A percentile compares a stretch with the other conserved stretches of the same genome.
phyloP scores from a whole-genome alignment of 2,329 filamentous ascomycete genomes.

The Fusarium coffeatum region DNA sequence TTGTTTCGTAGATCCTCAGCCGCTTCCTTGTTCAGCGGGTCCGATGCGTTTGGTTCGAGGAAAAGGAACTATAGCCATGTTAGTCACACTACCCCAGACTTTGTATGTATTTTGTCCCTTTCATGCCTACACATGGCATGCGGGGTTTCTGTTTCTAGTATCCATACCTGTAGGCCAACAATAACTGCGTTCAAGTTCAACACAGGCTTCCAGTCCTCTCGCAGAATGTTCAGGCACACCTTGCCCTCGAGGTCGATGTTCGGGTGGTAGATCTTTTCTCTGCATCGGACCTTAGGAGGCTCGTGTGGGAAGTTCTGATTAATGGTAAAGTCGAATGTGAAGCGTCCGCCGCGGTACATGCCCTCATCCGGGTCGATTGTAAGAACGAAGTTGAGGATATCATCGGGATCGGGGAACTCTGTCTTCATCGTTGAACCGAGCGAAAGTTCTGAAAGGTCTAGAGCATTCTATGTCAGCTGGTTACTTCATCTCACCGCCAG shows the following conservation, averaged over 20 bases:
- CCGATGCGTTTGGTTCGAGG: slow-evolving; percentile 95
- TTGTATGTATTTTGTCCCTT: background rate
- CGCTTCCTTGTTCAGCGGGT: slow-evolving; percentile 98
- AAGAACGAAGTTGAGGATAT: slow-evolving; percentile 86
- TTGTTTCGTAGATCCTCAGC: slow-evolving; percentile 90
- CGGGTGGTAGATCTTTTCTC: slow-evolving; percentile 98
- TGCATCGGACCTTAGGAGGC: slow-evolving; percentile 95
- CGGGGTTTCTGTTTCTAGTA: background rate
- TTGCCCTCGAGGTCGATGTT: slow-evolving; percentile 99
- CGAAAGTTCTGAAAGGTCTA: slow-evolving; percentile 84
- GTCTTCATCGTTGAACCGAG: slow-evolving; percentile 84
- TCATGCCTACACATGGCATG: background rate
- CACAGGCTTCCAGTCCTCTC: slow-evolving; percentile 99
- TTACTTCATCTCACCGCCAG: background rate
- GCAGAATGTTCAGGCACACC: slow-evolving; percentile 95
- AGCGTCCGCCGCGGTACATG: slow-evolving; percentile 87
- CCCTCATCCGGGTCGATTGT: slow-evolving; percentile 87
- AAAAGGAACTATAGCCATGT: slow-evolving; percentile 80
- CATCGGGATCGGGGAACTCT: slow-evolving; percentile 83
- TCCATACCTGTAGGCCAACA: slow-evolving; percentile 82
- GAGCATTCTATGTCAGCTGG: slow-evolving; percentile 14
- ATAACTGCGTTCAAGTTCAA: slow-evolving; percentile 97
- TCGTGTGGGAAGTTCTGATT: slow-evolving; percentile 97
- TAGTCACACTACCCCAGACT: slow-evolving; percentile 32
- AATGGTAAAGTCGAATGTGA: slow-evolving; percentile 92